Conservation (phyloP, 2,329 filamentous ascomycete species). For the Aspergillus texensis region DNA sequence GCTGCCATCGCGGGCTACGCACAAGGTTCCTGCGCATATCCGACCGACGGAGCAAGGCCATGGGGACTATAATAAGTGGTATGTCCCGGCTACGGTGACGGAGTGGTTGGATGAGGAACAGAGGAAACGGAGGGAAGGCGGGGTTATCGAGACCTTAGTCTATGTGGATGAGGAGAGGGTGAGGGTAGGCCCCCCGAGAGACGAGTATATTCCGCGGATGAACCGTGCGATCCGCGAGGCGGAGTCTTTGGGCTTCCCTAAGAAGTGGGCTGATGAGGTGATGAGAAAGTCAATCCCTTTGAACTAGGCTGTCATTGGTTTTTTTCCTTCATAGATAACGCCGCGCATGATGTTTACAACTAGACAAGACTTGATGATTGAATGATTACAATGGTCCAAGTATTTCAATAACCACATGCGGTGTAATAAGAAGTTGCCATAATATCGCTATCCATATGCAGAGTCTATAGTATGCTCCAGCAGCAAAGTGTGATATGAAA, state of each 20-base stretch:
- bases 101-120: constrained; percentile 34
- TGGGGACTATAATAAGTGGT: constrained; percentile 44
- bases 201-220: constrained; percentile 47
- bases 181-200: constrained; percentile 32
- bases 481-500: background rate
- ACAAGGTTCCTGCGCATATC: constrained; percentile 17
- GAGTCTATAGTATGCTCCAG: background rate
- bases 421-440: background rate
- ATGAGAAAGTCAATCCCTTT: constrained; percentile 42
- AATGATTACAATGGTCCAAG: background rate
- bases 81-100: constrained; percentile 31
- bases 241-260: constrained; percentile 37
- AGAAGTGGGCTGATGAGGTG: constrained; percentile 40
- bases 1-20: constrained; percentile 6
- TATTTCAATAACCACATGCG: background rate
- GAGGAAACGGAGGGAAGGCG: constrained; percentile 9
- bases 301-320: constrained; percentile 8
- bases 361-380: background rate
- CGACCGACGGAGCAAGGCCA: constrained; percentile 37
- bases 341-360: background rate
- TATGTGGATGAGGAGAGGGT: constrained; percentile 48
- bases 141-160: constrained; percentile 35
- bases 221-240: constrained; percentile 46
- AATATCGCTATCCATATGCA: background rate
- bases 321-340: background rate